Evolutionary conservation across 2,329 filamentous ascomycete genomes (phyloP).

Genomic region (Dactylonectria estremocensis): DNA sequence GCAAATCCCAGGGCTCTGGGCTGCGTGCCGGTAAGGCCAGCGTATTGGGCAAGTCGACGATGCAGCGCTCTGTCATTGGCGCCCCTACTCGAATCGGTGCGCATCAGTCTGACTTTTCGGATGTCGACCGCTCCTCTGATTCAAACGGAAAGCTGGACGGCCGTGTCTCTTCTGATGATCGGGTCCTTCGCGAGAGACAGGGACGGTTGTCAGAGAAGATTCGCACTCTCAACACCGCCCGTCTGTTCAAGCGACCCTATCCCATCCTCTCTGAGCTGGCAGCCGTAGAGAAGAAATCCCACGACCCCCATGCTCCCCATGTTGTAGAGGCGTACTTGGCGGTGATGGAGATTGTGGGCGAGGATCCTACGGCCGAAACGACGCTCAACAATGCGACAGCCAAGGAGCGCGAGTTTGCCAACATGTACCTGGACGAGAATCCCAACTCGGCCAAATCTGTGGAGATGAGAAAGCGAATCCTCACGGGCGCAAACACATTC

Average conservation of each 20-base stretch:
- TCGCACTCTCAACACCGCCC: constrained; percentile 81
- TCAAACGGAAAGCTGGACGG: constrained; percentile 60
- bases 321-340: constrained; percentile 88
- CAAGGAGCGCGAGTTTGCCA: constrained; percentile 82
- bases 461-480: constrained; percentile 82
- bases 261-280: constrained; percentile 84
- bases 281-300: constrained; percentile 78
- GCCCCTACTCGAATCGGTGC: constrained; percentile 78
- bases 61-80: constrained; percentile 91
- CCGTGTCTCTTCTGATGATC: constrained; percentile 74
- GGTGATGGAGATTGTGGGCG: constrained; percentile 83
- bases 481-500: constrained; percentile 84
- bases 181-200: constrained; percentile 88
- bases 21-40: constrained; percentile 67
- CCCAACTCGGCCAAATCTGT: constrained; percentile 75
- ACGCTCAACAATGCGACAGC: constrained; percentile 75
- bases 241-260: constrained; percentile 77
- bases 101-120: constrained; percentile 77
- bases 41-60: constrained; percentile 71
- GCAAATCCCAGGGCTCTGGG: constrained; percentile 65
- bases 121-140: constrained; percentile 73
- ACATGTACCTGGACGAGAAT: constrained; percentile 83
- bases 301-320: constrained; percentile 80
- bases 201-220: constrained; percentile 85
- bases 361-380: constrained; percentile 74